Percentiles rank a stretch among this genome's conserved stretches.
These are phyloP conservation scores for Physocladia obscura DNA, from an alignment of 192 early-diverging fungal genomes.

Conservation along the genomic window DNA sequence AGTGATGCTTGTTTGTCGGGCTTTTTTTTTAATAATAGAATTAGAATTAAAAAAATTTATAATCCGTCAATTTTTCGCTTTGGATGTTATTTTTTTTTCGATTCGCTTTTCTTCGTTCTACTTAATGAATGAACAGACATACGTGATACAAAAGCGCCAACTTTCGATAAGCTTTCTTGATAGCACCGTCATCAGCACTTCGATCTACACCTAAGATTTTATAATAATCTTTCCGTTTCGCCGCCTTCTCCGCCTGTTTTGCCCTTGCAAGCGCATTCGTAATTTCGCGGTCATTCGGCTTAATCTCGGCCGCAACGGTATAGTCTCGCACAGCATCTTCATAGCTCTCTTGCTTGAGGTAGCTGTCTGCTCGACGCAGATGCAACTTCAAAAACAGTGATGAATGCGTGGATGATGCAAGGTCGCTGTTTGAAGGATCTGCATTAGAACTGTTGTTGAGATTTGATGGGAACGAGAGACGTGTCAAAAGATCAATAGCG, in stretches of 20 bases:
- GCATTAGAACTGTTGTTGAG: not conserved
- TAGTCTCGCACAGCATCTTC: conserved; percentile 82
- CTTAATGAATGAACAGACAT: conserved; percentile 20
- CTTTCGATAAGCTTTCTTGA: conserved; percentile 59
- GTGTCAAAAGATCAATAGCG: conserved; percentile 62
- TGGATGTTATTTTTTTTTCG: too few species aligned
- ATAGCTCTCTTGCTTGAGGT: conserved; percentile 70
- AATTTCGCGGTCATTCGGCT: conserved; percentile 60
- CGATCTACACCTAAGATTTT: conserved; percentile 80
- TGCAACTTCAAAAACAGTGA: conserved; percentile 72
- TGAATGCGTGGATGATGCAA: conserved; percentile 35
- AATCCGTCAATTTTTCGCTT: too few species aligned
- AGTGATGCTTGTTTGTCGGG: conserved; percentile 78
- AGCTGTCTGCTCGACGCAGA: conserved; percentile 73
- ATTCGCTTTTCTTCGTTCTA: too few species aligned
- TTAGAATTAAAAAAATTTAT: too few species aligned
- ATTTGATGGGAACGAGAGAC: conserved; percentile 35
- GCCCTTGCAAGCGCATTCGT: conserved; percentile 53
- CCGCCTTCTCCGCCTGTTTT: conserved; percentile 63
- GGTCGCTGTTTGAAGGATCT: conserved; percentile 36
- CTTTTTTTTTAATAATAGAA: not conserved
- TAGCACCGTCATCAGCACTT: conserved; percentile 69
- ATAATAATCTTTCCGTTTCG: conserved; percentile 96
- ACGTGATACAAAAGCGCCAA: conserved; percentile 87
- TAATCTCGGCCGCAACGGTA: conserved; percentile 56